Base-by-base conservation (phyloP, 306 rosid genomes). In the Alnus glutinosa region DNA sequence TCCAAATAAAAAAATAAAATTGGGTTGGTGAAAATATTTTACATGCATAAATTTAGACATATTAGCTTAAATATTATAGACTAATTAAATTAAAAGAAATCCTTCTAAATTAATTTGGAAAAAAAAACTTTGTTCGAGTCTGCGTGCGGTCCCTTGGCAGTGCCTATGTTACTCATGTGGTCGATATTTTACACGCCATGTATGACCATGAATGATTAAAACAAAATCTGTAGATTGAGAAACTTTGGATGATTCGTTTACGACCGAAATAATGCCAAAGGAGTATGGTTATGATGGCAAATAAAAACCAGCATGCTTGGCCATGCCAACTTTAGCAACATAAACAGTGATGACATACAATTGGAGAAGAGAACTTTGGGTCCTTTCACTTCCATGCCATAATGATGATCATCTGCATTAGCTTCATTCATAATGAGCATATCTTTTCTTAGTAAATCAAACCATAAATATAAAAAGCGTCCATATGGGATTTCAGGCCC, bases 391-490 rank as follows among this genome's bases (percentile, higher is more conserved):
- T 77, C 77, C 34, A 32, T 75, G 74, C 55, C 70, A 80, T 83
- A 28, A 42, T 42, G 1, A 49, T 49, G 14, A 85, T 80, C 70
- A 78, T 78, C 2, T 39, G 44, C 58, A 69, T 79, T 81, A 78
- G 73, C 69, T 55, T 46, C 63, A 47, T 39, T 51, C 73, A 84
- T 36, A 74, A 71, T 71, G 81, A 69, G 36, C 61, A 74, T 55
- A 74, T 23, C n/a, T 52, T 36, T 70, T 75, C 79, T 77, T n/a
- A 14, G 75, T 74, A 84, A 83, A 87, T 80, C 89, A 89, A 90
- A 83, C 89, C 93, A 74, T 79, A 74, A 70, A 86, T 81, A 78
- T 79, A 82, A 88, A 82, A 88, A 86, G 86, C 90, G 80, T 76
- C 85, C 90, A 81, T 76, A 59, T 39, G 84, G 87, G 86, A 78